Percentiles rank a stretch among this genome's conserved stretches.
phyloP scores from a whole-genome alignment of 495 filamentous ascomycete species.

The Penicillium crystallinum region DNA sequence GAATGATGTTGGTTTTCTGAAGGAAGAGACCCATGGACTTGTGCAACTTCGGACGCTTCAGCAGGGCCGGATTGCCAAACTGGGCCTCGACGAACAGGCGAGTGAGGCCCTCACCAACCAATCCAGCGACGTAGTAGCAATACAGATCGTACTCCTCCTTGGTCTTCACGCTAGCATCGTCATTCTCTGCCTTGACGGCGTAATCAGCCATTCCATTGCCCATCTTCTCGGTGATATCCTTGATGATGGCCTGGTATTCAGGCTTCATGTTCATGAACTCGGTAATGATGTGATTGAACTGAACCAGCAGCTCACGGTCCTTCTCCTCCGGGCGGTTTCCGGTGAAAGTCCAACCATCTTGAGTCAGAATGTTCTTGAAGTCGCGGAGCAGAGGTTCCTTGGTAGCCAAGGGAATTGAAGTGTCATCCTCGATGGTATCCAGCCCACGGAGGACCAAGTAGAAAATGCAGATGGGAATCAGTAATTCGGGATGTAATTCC shows the following conservation, averaged over 20 bases:
- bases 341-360: conserved; percentile 85
- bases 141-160: conserved; percentile 88
- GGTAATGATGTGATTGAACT: conserved; percentile 79
- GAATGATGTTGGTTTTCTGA: conserved; percentile 98
- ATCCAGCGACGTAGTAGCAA: conserved; percentile 95
- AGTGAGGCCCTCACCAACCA: conserved; percentile 91
- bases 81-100: conserved; percentile 83
- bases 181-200: conserved; percentile 71
- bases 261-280: conserved; percentile 90
- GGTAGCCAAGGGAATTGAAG: conserved; percentile 71
- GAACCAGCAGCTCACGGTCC: conserved; percentile 83
- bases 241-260: conserved; percentile 78
- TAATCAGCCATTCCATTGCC: conserved; percentile 98
- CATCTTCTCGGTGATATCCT: conserved; percentile 93
- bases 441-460: conserved; percentile 86
- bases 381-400: conserved; percentile 85
- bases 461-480: conserved; percentile 87
- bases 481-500: conserved; percentile 88
- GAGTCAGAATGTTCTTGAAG: conserved; percentile 70
- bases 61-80: conserved; percentile 79
- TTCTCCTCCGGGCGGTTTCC: conserved; percentile 89
- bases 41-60: conserved; percentile 71
- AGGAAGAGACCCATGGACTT: conserved; percentile 97
- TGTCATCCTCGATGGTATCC: conserved; percentile 98
- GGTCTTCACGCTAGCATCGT: conserved; percentile 73